Percentiles rank a stretch among this genome's conserved stretches.
Conservation (phyloP, 805 yeast genomes). For the Wickerhamomyces kurtzmanii region DNA sequence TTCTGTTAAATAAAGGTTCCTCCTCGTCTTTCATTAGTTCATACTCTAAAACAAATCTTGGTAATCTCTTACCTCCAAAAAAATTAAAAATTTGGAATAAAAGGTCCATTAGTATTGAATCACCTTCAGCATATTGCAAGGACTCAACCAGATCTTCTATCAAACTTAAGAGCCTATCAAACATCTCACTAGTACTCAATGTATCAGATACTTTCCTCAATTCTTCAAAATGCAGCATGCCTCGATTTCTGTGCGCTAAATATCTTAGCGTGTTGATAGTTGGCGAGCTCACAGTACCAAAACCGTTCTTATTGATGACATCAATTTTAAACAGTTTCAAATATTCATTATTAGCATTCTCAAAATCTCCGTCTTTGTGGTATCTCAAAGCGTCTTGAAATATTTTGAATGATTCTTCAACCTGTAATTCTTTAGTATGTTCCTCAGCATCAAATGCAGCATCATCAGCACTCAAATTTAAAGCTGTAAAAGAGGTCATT, state of each 20-base stretch:
- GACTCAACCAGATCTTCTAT: slow-evolving; percentile 60
- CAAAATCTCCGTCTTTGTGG: slow-evolving; percentile 42
- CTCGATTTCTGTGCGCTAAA: slow-evolving; percentile 73
- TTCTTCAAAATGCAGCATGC: slow-evolving; percentile 48
- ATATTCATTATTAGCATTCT: slow-evolving; percentile 45
- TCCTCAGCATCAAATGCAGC: slow-evolving; percentile 65
- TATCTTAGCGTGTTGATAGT: slow-evolving; percentile 67
- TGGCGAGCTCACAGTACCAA: slow-evolving; percentile 39
- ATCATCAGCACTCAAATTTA: slow-evolving; percentile 71
- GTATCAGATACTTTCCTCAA: slow-evolving; percentile 11
- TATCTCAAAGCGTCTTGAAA: slow-evolving; percentile 61
- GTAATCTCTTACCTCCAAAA: slow-evolving; percentile 36
- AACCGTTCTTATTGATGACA: slow-evolving; percentile 42
- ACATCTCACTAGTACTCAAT: slow-evolving; percentile 22
- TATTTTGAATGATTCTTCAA: slow-evolving; percentile 72
- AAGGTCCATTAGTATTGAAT: slow-evolving; percentile 38
- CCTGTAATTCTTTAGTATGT: slow-evolving; percentile 84
- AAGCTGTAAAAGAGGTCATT: slow-evolving; percentile 66
- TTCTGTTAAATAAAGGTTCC: slow-evolving; percentile 17
- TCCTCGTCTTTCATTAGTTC: slow-evolving; percentile 37
- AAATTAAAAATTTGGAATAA: slow-evolving; percentile 41
- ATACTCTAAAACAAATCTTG: slow-evolving; percentile 52
- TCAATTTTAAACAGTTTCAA: slow-evolving; percentile 57
- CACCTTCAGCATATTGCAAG: slow-evolving; percentile 59
- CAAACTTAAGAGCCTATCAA: slow-evolving; percentile 30